Base-by-base conservation (phyloP, 2,329 filamentous ascomycete genomes). In the Phaeophleospora eucalypticola region DNA sequence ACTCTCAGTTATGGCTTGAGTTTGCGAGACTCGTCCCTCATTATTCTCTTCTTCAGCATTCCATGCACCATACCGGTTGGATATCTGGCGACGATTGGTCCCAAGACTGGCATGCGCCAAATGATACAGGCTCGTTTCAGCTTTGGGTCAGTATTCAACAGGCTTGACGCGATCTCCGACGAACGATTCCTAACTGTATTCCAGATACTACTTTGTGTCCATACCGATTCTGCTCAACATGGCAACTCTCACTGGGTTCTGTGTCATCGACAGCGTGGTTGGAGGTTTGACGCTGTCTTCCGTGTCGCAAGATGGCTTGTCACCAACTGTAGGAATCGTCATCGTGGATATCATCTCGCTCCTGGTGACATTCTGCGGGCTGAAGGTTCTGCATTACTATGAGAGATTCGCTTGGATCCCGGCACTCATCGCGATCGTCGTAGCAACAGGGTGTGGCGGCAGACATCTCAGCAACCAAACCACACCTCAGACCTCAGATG, bases 101-200 rank as follows among this genome's bases (percentile, higher is more conserved):
- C 81, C 3, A 77, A 76, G 63, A 83, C 80, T 8, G 82, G 81
- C 35, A 77, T 84, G 73, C 73, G 81, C 14, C 81, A 84, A 63
- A 81, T 84, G 73, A 75, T 84, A 6, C 79, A 82, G 54, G 81
- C 82, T 3, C 71, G 82, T 17, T 84, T 78, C 62, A 78, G 76
- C 34, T 85, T 82, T 59, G 80, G 79, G 70, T 78, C 16, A 20
- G 29, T 21, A 7, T 7, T 17, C 38, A 4, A n/a, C n/a, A n/a
- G n/a, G n/a, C n/a, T n/a, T n/a, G n/a, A n/a, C n/a, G n/a, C n/a
- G n/a, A n/a, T n/a, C n/a, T n/a, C n/a, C n/a, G n/a, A n/a, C 4
- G 4, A 9, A 24, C 18, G 29, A 8, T 10, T 32, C n/a, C 21
- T 41, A 27, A 41, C 21, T 9, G 8, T 12, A 8, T 9, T 4